phyloP scores from a whole-genome alignment of 805 yeast species.

The Hemisphaericaspora nanyangensis region DNA sequence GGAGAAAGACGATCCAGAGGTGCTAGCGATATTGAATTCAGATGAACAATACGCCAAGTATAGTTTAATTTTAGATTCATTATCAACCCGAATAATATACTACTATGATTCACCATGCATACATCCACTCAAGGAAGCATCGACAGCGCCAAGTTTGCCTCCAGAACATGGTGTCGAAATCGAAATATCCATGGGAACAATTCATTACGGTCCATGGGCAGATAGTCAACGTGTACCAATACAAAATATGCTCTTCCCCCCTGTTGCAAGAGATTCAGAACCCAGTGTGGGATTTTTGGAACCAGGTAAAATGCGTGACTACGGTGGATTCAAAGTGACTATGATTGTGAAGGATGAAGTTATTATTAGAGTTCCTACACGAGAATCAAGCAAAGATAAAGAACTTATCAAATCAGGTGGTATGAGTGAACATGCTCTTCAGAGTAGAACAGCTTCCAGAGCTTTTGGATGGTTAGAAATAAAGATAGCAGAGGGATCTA shows the following conservation, averaged over 20 bases:
- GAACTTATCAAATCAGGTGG: slow-evolving; percentile 17
- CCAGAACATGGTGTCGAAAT: slow-evolving; percentile 56
- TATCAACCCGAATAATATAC: slow-evolving; percentile 50
- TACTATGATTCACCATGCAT: slow-evolving; percentile 71
- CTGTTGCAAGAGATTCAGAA: slow-evolving; percentile 52
- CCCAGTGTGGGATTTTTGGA: slow-evolving; percentile 22
- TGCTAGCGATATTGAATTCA: slow-evolving; percentile 29
- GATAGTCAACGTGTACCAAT: slow-evolving; percentile 74
- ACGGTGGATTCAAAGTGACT: slow-evolving; percentile 53
- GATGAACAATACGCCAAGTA: slow-evolving; percentile 80
- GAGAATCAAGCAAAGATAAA: slow-evolving; percentile 78
- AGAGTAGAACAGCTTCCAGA: slow-evolving; percentile 27
- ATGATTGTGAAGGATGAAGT: slow-evolving; percentile 61
- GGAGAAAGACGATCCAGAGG: slow-evolving; percentile 26
- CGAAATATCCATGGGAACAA: slow-evolving; percentile 53
- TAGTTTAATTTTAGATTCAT: slow-evolving; percentile 64
- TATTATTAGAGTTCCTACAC: slow-evolving; percentile 70
- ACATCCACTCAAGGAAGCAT: slow-evolving; percentile 2
- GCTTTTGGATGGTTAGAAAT: slow-evolving; percentile 94
- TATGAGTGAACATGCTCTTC: not conserved
- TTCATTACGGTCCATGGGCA: slow-evolving; percentile 95
- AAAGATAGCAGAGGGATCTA: slow-evolving; percentile 53
- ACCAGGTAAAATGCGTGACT: slow-evolving; percentile 53
- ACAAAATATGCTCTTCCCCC: slow-evolving; percentile 67
- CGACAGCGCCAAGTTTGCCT: not conserved